These are phyloP conservation scores for Phytophthora tubulina DNA, from an alignment of 352 stramenopile species.

Conservation along the genomic window DNA sequence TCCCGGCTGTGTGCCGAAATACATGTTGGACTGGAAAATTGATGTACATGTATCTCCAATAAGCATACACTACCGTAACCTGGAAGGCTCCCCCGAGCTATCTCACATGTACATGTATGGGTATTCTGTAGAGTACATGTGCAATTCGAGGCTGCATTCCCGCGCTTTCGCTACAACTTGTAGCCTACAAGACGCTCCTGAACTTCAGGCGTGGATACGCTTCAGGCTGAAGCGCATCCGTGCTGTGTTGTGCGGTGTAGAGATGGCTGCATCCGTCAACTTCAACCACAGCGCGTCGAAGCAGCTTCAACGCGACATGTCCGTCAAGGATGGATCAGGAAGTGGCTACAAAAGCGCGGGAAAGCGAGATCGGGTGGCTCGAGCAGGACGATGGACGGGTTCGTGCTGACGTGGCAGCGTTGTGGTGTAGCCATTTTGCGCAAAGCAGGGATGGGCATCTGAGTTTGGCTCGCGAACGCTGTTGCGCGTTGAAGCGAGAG, in stretches of 20 bases:
- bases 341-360: slow-evolving; percentile 26
- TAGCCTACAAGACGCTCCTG: too few species aligned
- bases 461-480: slow-evolving; percentile 12
- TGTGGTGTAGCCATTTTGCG: slow-evolving; percentile 26
- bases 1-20: too few species aligned
- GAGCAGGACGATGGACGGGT: background rate
- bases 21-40: too few species aligned
- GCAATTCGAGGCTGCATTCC: too few species aligned
- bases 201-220: too few species aligned
- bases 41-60: too few species aligned
- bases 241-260: background rate
- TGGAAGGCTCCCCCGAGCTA: too few species aligned
- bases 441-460: slow-evolving; percentile 15
- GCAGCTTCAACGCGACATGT: slow-evolving; percentile 36
- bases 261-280: slow-evolving; percentile 13
- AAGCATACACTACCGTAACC: too few species aligned
- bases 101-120: too few species aligned
- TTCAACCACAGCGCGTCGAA: slow-evolving; percentile 12
- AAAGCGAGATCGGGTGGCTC: slow-evolving; percentile 22
- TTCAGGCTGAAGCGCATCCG: too few species aligned
- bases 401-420: background rate
- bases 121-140: too few species aligned
- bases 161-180: too few species aligned
- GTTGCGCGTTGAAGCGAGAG: slow-evolving; percentile 20
- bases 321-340: slow-evolving; percentile 7